phyloP scores from a whole-genome alignment of 1,139 yeast genomes.

The Yamadazyma taylorii region DNA sequence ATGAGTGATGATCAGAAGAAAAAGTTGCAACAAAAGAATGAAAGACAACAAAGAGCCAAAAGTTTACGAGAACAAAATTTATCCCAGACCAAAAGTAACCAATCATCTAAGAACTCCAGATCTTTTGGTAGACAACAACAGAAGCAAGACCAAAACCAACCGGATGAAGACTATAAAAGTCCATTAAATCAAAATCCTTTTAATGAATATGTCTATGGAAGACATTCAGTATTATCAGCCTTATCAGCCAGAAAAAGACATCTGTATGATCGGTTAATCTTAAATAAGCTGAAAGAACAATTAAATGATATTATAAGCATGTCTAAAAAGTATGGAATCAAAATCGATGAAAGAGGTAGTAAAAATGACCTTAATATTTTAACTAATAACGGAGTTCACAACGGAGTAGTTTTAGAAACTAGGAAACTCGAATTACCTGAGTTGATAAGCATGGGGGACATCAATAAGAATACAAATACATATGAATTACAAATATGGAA shows the following conservation, averaged over 20 bases:
- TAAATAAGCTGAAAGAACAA: constrained; percentile 41
- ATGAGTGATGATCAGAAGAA: constrained; percentile 28
- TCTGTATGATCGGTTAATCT: constrained; percentile 50
- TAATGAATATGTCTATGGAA: constrained; percentile 73
- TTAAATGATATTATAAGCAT: constrained; percentile 38
- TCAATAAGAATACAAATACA: constrained; percentile 27
- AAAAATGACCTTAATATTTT: constrained; percentile 61
- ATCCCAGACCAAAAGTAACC: constrained; percentile 5
- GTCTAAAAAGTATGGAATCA: constrained; percentile 48
- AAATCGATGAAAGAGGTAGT: constrained; percentile 41
- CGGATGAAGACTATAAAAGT: constrained; percentile 9
- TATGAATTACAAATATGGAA: constrained; percentile 23
- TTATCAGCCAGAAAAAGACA: constrained; percentile 55
- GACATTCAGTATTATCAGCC: constrained; percentile 74
- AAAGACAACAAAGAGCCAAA: constrained; percentile 32
- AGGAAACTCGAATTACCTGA: constrained; percentile 52
- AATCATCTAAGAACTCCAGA: background rate
- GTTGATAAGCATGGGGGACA: constrained; percentile 32
- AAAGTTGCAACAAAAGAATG: constrained; percentile 35
- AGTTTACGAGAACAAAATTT: constrained; percentile 19
- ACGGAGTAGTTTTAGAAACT: constrained; percentile 75
- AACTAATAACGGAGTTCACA: constrained; percentile 74
- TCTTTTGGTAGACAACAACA: too few species aligned
- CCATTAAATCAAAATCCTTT: constrained; percentile 38
- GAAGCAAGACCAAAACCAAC: too few species aligned